Conservation (phyloP, 768 basidiomycete species). For the Sarcodon aspratus region DNA sequence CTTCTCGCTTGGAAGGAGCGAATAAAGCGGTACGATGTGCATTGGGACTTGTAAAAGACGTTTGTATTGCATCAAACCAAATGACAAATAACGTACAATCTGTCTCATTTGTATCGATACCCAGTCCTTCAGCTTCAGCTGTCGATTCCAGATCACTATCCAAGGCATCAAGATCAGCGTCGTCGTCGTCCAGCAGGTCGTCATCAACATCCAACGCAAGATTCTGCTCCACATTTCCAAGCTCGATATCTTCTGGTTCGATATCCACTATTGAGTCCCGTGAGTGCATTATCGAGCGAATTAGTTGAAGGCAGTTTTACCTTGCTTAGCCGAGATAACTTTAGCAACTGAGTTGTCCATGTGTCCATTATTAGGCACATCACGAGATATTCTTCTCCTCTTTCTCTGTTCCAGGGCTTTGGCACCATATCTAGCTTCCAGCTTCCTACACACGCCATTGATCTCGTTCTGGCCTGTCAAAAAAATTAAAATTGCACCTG, state of each 20-base stretch:
- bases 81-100: constrained; percentile 36
- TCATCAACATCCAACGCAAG: constrained; percentile 60
- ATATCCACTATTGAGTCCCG: constrained; percentile 41
- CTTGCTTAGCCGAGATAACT: constrained; percentile 21
- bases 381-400: constrained; percentile 19
- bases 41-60: constrained; percentile 57
- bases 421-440: constrained; percentile 68
- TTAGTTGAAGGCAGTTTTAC: background rate
- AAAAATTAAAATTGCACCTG: constrained; percentile 89
- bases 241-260: constrained; percentile 74
- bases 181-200: constrained; percentile 34
- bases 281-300: background rate
- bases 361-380: constrained; percentile 7
- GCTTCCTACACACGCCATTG: constrained; percentile 63
- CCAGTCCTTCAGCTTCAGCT: constrained; percentile 39
- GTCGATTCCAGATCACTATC: constrained; percentile 55
- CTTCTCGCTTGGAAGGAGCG: constrained; percentile 82
- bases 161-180: constrained; percentile 54
- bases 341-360: constrained; percentile 16
- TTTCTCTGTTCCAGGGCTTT: constrained; percentile 49
- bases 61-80: constrained; percentile 2
- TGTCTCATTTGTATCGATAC: constrained; percentile 50
- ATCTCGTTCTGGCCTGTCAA: constrained; percentile 97
- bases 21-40: constrained; percentile 92
- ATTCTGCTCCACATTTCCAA: constrained; percentile 33